These are phyloP conservation scores for Diutina pseudorugosa DNA, from an alignment of 1,139 yeast species.

Conservation along the genomic window DNA sequence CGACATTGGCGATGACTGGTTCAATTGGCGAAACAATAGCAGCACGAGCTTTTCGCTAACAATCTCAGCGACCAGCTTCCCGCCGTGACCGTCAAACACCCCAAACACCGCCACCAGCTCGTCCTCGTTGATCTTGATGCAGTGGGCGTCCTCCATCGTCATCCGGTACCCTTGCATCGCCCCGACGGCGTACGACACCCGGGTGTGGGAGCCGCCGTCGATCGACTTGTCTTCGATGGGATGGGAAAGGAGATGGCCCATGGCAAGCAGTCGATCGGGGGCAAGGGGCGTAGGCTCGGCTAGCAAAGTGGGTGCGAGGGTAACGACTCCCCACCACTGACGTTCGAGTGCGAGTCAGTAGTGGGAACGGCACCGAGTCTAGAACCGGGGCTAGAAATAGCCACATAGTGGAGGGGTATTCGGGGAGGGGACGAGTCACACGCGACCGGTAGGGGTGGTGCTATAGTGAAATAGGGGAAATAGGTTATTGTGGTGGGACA, in stretches of 20 bases:
- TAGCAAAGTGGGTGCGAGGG: background rate
- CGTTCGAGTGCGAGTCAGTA: background rate
- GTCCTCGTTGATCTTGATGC: slow-evolving; percentile 29
- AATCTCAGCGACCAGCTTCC: slow-evolving; percentile 45
- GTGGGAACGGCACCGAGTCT: background rate
- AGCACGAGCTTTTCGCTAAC: slow-evolving; percentile 34
- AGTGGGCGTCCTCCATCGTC: slow-evolving; percentile 71
- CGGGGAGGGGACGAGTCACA: background rate
- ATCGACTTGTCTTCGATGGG: slow-evolving; percentile 61
- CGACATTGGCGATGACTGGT: slow-evolving; percentile 5
- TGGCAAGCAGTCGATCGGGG: slow-evolving; percentile 11
- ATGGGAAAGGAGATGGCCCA: slow-evolving; percentile 72
- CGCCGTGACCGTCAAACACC: slow-evolving; percentile 79
- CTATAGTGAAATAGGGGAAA: too few species aligned
- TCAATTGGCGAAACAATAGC: slow-evolving; percentile 19
- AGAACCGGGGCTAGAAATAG: background rate
- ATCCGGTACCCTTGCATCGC: slow-evolving; percentile 72
- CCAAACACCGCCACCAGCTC: slow-evolving; percentile 49
- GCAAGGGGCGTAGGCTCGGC: background rate
- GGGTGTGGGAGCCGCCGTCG: slow-evolving; percentile 27
- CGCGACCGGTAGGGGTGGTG: background rate
- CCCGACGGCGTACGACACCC: slow-evolving; percentile 50
- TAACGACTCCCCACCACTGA: background rate
- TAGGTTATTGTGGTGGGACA: too few species aligned
- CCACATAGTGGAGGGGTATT: background rate